Percentiles rank a stretch among this genome's conserved stretches.
phyloP scores from a whole-genome alignment of 805 yeast genomes.

The Yamadazyma nakazawae region DNA sequence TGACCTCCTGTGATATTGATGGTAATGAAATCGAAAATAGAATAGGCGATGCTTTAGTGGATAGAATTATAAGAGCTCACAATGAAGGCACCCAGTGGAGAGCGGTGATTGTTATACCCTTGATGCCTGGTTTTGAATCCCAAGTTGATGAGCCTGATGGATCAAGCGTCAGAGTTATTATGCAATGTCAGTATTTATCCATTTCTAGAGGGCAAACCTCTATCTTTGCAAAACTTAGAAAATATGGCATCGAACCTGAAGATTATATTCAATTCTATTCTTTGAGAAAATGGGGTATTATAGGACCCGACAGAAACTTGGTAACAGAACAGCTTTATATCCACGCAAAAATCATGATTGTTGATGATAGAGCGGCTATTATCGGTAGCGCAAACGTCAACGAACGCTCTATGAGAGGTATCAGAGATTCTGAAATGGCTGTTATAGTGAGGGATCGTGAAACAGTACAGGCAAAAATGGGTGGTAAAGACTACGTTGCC shows the following conservation, averaged over 20 bases:
- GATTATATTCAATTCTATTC: slow-evolving; percentile 91
- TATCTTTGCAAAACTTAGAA: slow-evolving; percentile 76
- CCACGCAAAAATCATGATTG: slow-evolving; percentile 89
- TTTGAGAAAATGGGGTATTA: slow-evolving; percentile 90
- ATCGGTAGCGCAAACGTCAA: slow-evolving; percentile 97
- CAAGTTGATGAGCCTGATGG: slow-evolving; percentile 93
- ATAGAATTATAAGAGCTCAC: slow-evolving; percentile 86
- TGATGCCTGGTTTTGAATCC: slow-evolving; percentile 96
- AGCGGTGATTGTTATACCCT: slow-evolving; percentile 86
- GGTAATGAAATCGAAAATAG: slow-evolving; percentile 82
- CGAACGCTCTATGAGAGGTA: slow-evolving; percentile 94
- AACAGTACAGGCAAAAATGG: slow-evolving; percentile 68
- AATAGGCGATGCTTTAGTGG: slow-evolving; percentile 97
- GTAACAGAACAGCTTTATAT: slow-evolving; percentile 91
- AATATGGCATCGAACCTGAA: slow-evolving; percentile 81
- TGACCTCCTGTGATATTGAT: slow-evolving; percentile 83
- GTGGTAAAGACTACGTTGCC: slow-evolving; percentile 75
- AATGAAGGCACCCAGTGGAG: slow-evolving; percentile 76
- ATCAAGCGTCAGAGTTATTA: slow-evolving; percentile 89
- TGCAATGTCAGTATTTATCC: slow-evolving; percentile 94
- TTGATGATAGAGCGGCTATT: slow-evolving; percentile 88
- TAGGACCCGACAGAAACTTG: slow-evolving; percentile 69
- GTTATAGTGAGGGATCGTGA: slow-evolving; percentile 83
- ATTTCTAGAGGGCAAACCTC: slow-evolving; percentile 88
- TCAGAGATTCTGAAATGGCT: slow-evolving; percentile 92